Percentiles rank a stretch among this genome's conserved stretches.
phyloP scores from a whole-genome alignment of 108 stramenopile species.

The Poteriospumella lacustris region DNA sequence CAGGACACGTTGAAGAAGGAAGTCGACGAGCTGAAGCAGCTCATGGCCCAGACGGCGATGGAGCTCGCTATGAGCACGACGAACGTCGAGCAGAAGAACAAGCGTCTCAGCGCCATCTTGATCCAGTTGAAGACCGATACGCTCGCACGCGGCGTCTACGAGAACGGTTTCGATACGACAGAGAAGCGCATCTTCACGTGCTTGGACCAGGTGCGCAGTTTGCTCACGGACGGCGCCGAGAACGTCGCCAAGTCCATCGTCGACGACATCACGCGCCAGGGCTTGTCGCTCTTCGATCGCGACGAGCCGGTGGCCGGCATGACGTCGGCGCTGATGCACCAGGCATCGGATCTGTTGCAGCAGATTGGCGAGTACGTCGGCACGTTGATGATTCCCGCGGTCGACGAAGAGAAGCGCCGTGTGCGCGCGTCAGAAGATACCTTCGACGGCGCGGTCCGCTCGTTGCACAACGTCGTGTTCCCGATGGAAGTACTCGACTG shows the following conservation, averaged over 20 bases:
- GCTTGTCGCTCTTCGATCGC: background rate
- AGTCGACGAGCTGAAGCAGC: conserved; percentile 18
- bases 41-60: background rate
- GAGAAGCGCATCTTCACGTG: background rate
- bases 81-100: background rate
- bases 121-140: conserved; percentile 14
- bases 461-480: background rate
- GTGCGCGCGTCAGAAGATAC: background rate
- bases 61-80: background rate
- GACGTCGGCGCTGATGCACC: background rate
- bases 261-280: background rate
- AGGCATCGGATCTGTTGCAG: background rate
- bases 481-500: background rate
- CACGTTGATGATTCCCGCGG: background rate
- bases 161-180: background rate
- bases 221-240: background rate
- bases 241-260: background rate
- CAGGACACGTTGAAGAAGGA: conserved; percentile 14
- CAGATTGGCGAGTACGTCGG: background rate
- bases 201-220: background rate
- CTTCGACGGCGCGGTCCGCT: background rate
- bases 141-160: background rate
- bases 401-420: background rate
- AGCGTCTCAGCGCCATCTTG: conserved; percentile 6
- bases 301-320: background rate